phyloP scores from a whole-genome alignment of 495 filamentous ascomycete genomes.

The Penicillium daleae region DNA sequence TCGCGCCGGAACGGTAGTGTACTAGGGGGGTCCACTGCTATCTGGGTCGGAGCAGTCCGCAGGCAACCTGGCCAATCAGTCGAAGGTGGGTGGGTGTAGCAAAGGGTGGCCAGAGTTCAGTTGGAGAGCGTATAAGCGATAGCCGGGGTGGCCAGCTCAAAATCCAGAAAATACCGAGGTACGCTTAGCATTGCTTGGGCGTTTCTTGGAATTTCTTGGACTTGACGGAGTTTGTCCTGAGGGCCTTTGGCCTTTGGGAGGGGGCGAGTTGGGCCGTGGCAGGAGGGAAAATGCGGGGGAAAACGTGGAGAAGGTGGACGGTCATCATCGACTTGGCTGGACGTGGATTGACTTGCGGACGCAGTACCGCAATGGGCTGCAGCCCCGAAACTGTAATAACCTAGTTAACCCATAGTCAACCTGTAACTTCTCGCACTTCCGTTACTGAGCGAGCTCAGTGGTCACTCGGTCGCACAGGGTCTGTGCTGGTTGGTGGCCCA shows the following conservation, averaged over 20 bases:
- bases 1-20: neutral
- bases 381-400: slow-evolving; percentile 33
- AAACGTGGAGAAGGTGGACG: slow-evolving; percentile 30
- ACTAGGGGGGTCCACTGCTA: neutral
- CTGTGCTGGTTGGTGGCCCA: neutral
- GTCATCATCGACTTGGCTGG: slow-evolving; percentile 13
- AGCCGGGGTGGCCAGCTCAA: slow-evolving; percentile 25
- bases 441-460: neutral
- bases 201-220: neutral
- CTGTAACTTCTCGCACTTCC: neutral
- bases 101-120: neutral
- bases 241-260: neutral
- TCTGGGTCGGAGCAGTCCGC: slow-evolving; percentile 14
- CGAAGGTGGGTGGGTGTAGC: neutral
- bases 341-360: slow-evolving; percentile 8
- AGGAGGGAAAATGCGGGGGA: slow-evolving; percentile 31
- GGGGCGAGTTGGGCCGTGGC: slow-evolving; percentile 7
- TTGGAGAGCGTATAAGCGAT: slow-evolving; percentile 25
- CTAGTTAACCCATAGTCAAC: neutral
- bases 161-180: slow-evolving; percentile 41
- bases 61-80: slow-evolving; percentile 8
- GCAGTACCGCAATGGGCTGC: slow-evolving; percentile 20
- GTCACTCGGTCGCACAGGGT: slow-evolving; percentile 1
- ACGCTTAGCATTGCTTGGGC: slow-evolving; percentile 7
- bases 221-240: neutral